Evolutionary conservation across 768 basidiomycete genomes (phyloP), one percentile per base, ranked within the genome.

Genomic region (Hypholoma sublateritium): DNA sequence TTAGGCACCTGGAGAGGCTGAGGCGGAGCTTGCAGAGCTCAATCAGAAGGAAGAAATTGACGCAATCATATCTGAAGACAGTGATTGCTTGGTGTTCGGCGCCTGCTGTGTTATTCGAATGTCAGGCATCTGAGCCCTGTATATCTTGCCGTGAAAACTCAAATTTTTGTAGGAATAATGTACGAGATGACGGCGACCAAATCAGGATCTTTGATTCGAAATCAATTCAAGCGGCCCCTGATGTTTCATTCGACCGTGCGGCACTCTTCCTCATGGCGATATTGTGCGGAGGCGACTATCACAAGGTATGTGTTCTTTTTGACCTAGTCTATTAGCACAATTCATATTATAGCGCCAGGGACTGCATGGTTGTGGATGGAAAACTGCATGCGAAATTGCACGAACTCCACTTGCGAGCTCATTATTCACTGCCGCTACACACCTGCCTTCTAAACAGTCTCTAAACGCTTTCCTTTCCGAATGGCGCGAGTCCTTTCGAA

Each of bases 1-100:
- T 6, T 49, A 72, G 70, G 82, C 83, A 16, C 80, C 80, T n/a
- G 82, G 81, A 13, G 82, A 83, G 64, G 83, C 82, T 1, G 83
- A 83, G 53, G 81, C 81, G 3, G 81, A 82, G 54, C 68, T 84
- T 5, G 79, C 81, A 1, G 64, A 70, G n/a, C 72, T 83, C 59
- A 78, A 75, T 37, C 58, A 63, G 0, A 62, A 67, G 50, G 75
- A 76, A 14, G 59, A 70, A 32, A 75, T 84, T 39, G 81, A 83
- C 66, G 76, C 74, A 11, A 71, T 82, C 7, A 57, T 82, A 14
- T 76, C 81, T 1, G 79, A 81, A 39, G 81, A 84, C 62, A 75
- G 74, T 4, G 82, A 83, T 58, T 70, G 70, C 0, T 65, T 83
- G 34, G 64, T 83, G 2, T 83, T 82, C 55, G 80, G 81, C 0